phyloP scores from a whole-genome alignment of 1,284 basidiomycete genomes.

The Cutaneotrichosporon cutaneum region DNA sequence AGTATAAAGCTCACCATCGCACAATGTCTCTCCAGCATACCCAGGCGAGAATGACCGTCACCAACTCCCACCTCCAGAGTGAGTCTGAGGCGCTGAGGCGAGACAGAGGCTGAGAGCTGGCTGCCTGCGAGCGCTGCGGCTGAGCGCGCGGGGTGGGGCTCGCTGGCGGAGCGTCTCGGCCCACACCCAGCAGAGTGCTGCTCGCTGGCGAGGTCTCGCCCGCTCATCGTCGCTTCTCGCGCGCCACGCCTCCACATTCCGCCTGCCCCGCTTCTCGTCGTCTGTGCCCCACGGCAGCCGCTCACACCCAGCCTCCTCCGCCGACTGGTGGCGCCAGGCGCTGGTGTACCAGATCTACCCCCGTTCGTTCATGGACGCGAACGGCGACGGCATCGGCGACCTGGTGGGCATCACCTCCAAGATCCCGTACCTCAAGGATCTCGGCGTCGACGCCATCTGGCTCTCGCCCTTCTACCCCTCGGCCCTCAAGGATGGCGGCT shows the following conservation, averaged over 20 bases:
- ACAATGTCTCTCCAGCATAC: not conserved
- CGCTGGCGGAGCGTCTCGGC: no score
- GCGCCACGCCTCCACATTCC: no score
- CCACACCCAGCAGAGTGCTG: no score
- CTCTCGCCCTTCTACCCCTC: constrained; percentile 70
- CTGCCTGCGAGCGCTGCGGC: not conserved
- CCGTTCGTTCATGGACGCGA: constrained; percentile 65
- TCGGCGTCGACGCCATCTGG: constrained; percentile 73
- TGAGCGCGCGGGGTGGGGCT: not conserved
- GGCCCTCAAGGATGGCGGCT: constrained; percentile 69
- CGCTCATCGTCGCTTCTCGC: not conserved
- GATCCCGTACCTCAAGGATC: constrained; percentile 67
- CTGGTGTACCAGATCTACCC: constrained; percentile 75
- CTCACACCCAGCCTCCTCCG: constrained; percentile 3
- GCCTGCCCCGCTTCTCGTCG: no score
- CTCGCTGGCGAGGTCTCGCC: no score
- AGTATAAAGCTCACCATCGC: not conserved
- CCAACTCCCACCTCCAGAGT: not conserved
- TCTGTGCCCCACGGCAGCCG: not conserved
- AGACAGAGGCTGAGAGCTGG: not conserved
- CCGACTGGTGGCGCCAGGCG: constrained; percentile 65
- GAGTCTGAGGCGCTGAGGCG: not conserved
- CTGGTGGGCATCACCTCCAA: constrained; percentile 66
- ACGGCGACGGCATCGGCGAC: constrained; percentile 73
- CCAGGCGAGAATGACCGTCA: not conserved